Conservation (phyloP, 78 protist species). For the Thecamonas trahens region DNA sequence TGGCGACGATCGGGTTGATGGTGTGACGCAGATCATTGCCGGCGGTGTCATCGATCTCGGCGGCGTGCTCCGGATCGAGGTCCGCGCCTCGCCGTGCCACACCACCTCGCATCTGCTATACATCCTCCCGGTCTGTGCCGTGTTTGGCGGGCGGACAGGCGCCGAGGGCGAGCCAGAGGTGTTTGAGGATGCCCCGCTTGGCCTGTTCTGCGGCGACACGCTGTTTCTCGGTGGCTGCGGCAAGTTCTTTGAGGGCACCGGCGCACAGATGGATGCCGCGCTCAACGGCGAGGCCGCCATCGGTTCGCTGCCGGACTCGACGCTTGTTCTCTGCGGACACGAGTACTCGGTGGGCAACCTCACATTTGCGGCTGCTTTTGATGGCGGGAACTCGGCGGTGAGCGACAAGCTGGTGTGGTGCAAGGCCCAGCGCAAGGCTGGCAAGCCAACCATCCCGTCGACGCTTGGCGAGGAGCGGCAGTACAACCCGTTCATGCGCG, state of each 20-base stretch:
- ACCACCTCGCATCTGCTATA: constrained; percentile 44
- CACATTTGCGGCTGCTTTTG: constrained; percentile 53
- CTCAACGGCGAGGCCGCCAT: neutral
- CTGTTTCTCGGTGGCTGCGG: constrained; percentile 82
- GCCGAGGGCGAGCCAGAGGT: constrained; percentile 8
- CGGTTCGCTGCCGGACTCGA: constrained; percentile 36
- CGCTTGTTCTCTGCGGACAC: constrained; percentile 66
- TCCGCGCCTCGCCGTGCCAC: constrained; percentile 63
- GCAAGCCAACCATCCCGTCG: constrained; percentile 63
- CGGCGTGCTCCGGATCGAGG: constrained; percentile 21
- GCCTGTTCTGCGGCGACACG: too few species aligned
- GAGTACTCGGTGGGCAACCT: constrained; percentile 71
- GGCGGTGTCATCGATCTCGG: too few species aligned
- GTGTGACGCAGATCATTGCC: neutral
- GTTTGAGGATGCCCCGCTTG: too few species aligned
- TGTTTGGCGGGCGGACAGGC: neutral
- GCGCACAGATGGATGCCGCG: constrained; percentile 51
- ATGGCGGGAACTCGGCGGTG: constrained; percentile 39
- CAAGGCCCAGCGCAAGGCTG: constrained; percentile 4
- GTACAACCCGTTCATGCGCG: constrained; percentile 67
- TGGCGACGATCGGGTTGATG: constrained; percentile 50
- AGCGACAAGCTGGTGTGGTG: constrained; percentile 9
- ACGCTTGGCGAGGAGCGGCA: constrained; percentile 43
- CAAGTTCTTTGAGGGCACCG: constrained; percentile 58
- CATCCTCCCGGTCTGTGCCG: neutral